Evolutionary conservation across 2,329 filamentous ascomycete genomes (phyloP).

Genomic region (Xylaria sp.): DNA sequence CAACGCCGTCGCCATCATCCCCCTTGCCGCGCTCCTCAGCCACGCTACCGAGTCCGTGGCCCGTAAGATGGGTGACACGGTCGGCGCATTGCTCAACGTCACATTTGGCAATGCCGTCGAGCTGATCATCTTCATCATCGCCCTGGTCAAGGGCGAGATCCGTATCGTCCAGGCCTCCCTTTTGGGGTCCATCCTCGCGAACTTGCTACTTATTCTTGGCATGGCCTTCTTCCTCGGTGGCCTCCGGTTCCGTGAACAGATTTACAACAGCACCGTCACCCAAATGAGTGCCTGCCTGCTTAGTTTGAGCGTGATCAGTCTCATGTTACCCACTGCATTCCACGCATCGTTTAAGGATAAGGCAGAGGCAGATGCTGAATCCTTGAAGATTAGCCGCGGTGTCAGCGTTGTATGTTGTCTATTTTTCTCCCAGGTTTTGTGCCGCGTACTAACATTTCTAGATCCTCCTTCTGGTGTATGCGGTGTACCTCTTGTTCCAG

Average conservation of each 20-base stretch:
- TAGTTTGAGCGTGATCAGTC: conserved; percentile 86
- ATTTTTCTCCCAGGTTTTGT: neutral
- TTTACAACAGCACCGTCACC: conserved; percentile 94
- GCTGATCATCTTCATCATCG: conserved; percentile 81
- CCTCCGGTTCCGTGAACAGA: conserved; percentile 44
- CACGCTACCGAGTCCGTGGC: conserved; percentile 78
- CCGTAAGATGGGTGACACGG: conserved; percentile 70
- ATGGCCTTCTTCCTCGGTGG: too few species aligned
- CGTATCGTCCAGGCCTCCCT: conserved; percentile 90
- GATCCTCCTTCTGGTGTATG: conserved; percentile 80
- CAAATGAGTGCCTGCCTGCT: conserved; percentile 95
- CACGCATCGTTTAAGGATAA: conserved; percentile 78
- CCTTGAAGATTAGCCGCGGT: conserved; percentile 83
- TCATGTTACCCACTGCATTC: conserved; percentile 87
- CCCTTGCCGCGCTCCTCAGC: conserved; percentile 71
- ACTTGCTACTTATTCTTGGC: conserved; percentile 71
- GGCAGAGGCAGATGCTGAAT: conserved; percentile 65
- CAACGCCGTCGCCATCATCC: conserved; percentile 76
- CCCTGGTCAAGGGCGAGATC: conserved; percentile 79
- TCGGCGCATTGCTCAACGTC: conserved; percentile 74
- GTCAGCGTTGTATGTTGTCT: conserved; percentile 73
- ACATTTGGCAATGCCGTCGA: conserved; percentile 81
- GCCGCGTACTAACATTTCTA: conserved; percentile 37
- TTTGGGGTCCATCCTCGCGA: conserved; percentile 86
- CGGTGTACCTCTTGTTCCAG: conserved; percentile 85